Evolutionary conservation across 106 monocot species (phyloP).

Genomic region (Dioscorea dumetorum): DNA sequence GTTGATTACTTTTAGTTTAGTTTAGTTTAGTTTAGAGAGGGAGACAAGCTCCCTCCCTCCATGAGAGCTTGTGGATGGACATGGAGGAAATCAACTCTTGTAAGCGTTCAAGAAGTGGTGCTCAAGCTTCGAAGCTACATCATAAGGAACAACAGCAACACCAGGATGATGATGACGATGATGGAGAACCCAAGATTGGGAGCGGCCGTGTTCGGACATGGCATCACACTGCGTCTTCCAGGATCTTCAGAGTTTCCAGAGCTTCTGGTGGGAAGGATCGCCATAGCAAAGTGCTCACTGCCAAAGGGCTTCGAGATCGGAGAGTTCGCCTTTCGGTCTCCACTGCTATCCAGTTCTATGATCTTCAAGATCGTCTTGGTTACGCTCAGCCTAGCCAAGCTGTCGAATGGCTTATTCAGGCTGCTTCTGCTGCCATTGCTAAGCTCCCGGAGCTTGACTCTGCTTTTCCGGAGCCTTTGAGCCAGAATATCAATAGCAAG

Average conservation of each 20-base stretch:
- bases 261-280: slow-evolving; percentile 98
- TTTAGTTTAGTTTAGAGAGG: background rate
- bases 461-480: slow-evolving; percentile 21
- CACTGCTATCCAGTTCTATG: slow-evolving; percentile 96
- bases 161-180: slow-evolving; percentile 18
- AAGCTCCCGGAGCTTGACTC: slow-evolving; percentile 69
- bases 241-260: slow-evolving; percentile 81
- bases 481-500: background rate
- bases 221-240: slow-evolving; percentile 48
- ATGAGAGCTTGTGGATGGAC: slow-evolving; percentile 47
- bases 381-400: slow-evolving; percentile 97
- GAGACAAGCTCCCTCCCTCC: background rate
- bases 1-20: too few species aligned
- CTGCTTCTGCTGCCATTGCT: slow-evolving; percentile 65
- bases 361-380: slow-evolving; percentile 93
- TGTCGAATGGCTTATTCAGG: slow-evolving; percentile 92
- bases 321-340: slow-evolving; percentile 92
- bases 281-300: slow-evolving; percentile 95
- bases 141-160: background rate
- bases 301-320: slow-evolving; percentile 84
- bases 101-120: slow-evolving; percentile 37
- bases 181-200: background rate
- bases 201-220: slow-evolving; percentile 10
- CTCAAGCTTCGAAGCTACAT: slow-evolving; percentile 4
- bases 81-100: slow-evolving; percentile 30